A percentile compares a stretch with the other conserved stretches of the same genome.
Conservation (phyloP, 805 yeast species). For the Candida railenensis region DNA sequence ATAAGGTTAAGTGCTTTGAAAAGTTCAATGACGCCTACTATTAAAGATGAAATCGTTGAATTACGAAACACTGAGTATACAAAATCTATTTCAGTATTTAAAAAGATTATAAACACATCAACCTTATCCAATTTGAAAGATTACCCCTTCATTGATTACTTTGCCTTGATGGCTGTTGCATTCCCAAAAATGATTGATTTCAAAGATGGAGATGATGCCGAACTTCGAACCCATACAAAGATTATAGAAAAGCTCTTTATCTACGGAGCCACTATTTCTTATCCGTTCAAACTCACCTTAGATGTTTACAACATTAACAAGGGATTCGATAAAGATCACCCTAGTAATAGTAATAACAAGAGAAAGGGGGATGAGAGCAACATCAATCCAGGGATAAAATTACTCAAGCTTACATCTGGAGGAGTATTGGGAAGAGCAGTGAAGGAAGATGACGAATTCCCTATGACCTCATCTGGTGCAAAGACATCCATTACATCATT, state of each 20-base stretch:
- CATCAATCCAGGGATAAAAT: not conserved
- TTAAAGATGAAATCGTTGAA: conserved; percentile 8
- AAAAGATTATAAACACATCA: conserved; percentile 9
- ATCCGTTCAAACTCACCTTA: conserved; percentile 17
- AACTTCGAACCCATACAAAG: conserved; percentile 7
- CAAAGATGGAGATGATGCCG: conserved; percentile 9
- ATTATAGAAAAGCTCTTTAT: conserved; percentile 10
- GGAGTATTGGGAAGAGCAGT: not conserved
- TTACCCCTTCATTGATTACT: conserved; percentile 18
- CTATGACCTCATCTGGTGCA: not conserved
- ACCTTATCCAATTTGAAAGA: conserved; percentile 7
- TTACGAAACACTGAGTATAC: conserved; percentile 14
- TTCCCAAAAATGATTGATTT: conserved; percentile 18
- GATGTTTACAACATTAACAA: conserved; percentile 15
- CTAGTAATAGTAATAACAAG: conserved; percentile 1
- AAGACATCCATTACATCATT: not conserved
- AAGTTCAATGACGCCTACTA: not conserved
- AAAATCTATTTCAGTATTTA: conserved; percentile 11
- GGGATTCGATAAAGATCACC: conserved; percentile 1
- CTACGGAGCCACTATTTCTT: conserved; percentile 8
- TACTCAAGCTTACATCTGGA: not conserved
- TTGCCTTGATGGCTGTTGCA: conserved; percentile 13
- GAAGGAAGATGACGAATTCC: not conserved
- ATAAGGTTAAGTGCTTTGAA: conserved; percentile 13
- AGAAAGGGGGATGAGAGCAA: not conserved